Evolutionary conservation across 768 basidiomycete species (phyloP).

Genomic region (Boletus vinaceobasis): DNA sequence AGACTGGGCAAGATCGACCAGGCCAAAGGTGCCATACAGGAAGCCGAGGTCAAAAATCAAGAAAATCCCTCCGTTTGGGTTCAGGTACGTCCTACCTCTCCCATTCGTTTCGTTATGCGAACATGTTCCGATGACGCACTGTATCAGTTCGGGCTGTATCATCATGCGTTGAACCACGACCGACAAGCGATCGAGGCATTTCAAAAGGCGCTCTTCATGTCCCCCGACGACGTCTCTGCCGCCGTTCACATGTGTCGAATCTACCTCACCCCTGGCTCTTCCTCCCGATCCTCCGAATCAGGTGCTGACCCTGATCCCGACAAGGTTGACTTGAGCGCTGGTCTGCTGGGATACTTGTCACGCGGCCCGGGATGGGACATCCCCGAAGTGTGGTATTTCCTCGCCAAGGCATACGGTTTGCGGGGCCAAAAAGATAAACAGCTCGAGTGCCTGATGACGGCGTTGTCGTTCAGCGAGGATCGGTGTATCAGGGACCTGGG

Average conservation of each 20-base stretch:
- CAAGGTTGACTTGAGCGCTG: conserved; percentile 79
- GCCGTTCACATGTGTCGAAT: conserved; percentile 74
- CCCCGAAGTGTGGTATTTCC: conserved; percentile 92
- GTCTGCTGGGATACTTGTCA: conserved; percentile 72
- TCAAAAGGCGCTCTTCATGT: conserved; percentile 85
- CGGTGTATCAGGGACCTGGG: conserved; percentile 63
- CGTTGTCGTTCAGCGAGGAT: conserved; percentile 60
- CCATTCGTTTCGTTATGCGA: not conserved
- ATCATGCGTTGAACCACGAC: conserved; percentile 54
- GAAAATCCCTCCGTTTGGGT: conserved; percentile 91
- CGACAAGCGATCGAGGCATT: conserved; percentile 71
- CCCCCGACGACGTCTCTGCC: conserved; percentile 74
- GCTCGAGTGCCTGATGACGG: conserved; percentile 68
- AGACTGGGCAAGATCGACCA: conserved; percentile 88
- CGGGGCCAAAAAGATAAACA: conserved; percentile 71
- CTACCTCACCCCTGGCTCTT: conserved; percentile 49
- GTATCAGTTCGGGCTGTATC: conserved; percentile 70
- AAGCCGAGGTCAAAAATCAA: conserved; percentile 88
- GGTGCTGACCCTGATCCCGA: conserved; percentile 29
- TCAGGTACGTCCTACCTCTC: conserved; percentile 56
- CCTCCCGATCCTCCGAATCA: conserved; percentile 13
- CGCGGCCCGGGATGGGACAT: conserved; percentile 85
- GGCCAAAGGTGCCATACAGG: conserved; percentile 85
- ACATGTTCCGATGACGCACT: conserved; percentile 1
- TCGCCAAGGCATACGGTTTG: conserved; percentile 76